A percentile compares a stretch with the other conserved stretches of the same genome.
phyloP scores from a whole-genome alignment of 169 alveolate genomes.

The Plasmodium gallinaceum region DNA sequence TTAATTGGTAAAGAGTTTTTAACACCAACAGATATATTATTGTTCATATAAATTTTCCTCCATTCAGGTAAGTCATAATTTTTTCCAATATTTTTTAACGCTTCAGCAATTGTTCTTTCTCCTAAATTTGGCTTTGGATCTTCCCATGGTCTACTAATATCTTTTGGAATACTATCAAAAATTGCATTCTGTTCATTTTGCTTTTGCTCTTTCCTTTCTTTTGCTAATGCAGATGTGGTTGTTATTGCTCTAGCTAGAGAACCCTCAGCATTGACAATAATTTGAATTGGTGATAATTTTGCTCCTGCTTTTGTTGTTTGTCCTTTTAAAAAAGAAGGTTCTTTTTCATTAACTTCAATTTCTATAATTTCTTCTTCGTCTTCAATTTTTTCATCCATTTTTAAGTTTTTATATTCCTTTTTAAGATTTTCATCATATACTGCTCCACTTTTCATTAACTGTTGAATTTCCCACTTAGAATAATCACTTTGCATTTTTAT shows the following conservation, averaged over 20 bases:
- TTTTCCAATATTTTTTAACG: conserved; percentile 82
- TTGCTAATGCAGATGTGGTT: conserved; percentile 92
- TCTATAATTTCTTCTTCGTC: conserved; percentile 84
- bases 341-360: conserved; percentile 94
- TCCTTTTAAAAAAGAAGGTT: conserved; percentile 96
- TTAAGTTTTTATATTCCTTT: conserved; percentile 40
- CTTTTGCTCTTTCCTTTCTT: conserved; percentile 91
- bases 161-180: conserved; percentile 91
- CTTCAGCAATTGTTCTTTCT: conserved; percentile 90
- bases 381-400: conserved; percentile 76
- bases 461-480: conserved; percentile 86
- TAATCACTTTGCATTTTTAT: conserved; percentile 81
- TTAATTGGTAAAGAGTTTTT: conserved; percentile 88
- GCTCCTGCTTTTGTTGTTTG: conserved; percentile 95
- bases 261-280: conserved; percentile 95
- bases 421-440: conserved; percentile 72
- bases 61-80: conserved; percentile 92
- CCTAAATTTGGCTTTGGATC: conserved; percentile 94
- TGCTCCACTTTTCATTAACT: conserved; percentile 80
- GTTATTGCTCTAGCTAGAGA: conserved; percentile 92
- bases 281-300: conserved; percentile 92
- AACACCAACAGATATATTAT: conserved; percentile 85
- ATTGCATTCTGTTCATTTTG: conserved; percentile 88
- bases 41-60: conserved; percentile 89
- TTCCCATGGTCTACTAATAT: conserved; percentile 92